Evolutionary conservation across 192 early-diverging fungal species (phyloP).

Genomic region (Backusella parvicylindrica): DNA sequence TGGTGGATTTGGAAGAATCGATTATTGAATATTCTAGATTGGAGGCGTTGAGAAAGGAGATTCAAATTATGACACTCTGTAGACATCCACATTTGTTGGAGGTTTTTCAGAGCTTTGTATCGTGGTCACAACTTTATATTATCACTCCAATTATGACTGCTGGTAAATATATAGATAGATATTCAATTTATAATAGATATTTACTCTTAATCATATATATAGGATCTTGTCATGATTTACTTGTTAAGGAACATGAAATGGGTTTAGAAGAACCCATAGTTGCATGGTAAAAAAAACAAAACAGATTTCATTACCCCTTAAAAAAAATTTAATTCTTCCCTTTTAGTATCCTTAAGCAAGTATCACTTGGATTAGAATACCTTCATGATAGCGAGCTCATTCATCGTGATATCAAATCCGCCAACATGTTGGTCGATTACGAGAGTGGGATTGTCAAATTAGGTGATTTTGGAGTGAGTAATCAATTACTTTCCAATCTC

Average conservation of each 20-base stretch:
- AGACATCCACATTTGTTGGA: conserved; percentile 26
- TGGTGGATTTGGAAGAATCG: background rate
- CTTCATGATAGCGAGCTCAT: conserved; percentile 61
- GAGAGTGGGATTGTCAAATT: conserved; percentile 55
- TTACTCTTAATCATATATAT: background rate
- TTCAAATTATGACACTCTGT: conserved; percentile 32
- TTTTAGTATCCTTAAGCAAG: conserved; percentile 28
- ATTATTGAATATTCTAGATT: conserved; percentile 13
- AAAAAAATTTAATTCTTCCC: background rate
- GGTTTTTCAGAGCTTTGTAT: conserved; percentile 29
- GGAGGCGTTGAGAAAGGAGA: conserved; percentile 25
- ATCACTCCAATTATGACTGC: conserved; percentile 34
- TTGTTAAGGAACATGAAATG: background rate
- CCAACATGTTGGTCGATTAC: conserved; percentile 59
- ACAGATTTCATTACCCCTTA: background rate
- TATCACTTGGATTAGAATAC: conserved; percentile 60
- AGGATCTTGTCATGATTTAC: conserved; percentile 32
- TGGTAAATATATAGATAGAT: background rate
- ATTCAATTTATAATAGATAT: no score
- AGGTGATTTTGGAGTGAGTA: conserved; percentile 53
- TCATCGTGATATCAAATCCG: conserved; percentile 70
- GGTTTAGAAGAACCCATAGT: conserved; percentile 24
- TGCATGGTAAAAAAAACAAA: conserved; percentile 12
- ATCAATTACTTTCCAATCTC: conserved; percentile 6
- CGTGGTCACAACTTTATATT: conserved; percentile 26